phyloP scores from a whole-genome alignment of 208 protist species.

The Crithidia mellificae region DNA sequence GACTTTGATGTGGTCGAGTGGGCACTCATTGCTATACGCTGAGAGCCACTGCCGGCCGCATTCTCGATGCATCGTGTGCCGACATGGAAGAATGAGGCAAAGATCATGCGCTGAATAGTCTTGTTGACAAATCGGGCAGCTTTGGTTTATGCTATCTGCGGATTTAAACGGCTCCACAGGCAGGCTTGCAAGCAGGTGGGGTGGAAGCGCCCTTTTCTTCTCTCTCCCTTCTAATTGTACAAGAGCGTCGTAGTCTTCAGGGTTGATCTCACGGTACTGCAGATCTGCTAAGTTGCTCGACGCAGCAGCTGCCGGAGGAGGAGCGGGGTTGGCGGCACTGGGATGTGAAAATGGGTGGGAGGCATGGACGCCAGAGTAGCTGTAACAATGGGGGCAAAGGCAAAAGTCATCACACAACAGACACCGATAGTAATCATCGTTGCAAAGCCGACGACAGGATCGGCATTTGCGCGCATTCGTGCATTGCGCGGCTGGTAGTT shows the following conservation, averaged over 20 bases:
- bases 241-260: constrained; percentile 80
- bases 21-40: constrained; percentile 57
- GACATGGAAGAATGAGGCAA: constrained; percentile 66
- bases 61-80: constrained; percentile 67
- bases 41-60: constrained; percentile 77
- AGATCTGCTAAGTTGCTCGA: constrained; percentile 36
- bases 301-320: background rate
- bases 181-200: constrained; percentile 31
- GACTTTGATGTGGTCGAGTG: constrained; percentile 48
- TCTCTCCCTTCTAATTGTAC: constrained; percentile 50
- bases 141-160: constrained; percentile 17
- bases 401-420: constrained; percentile 50
- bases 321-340: background rate
- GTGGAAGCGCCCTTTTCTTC: constrained; percentile 31
- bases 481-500: background rate
- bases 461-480: constrained; percentile 1
- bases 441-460: constrained; percentile 18
- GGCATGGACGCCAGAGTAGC: constrained; percentile 32
- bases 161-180: background rate
- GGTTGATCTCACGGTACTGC: constrained; percentile 74
- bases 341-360: constrained; percentile 47
- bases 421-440: constrained; percentile 43
- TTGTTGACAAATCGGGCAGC: constrained; percentile 71
- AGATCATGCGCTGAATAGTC: constrained; percentile 31
- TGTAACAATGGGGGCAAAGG: constrained; percentile 52